These are phyloP conservation scores for Suhomyces kilbournensis DNA, from an alignment of 805 yeast species.

Conservation along the genomic window DNA sequence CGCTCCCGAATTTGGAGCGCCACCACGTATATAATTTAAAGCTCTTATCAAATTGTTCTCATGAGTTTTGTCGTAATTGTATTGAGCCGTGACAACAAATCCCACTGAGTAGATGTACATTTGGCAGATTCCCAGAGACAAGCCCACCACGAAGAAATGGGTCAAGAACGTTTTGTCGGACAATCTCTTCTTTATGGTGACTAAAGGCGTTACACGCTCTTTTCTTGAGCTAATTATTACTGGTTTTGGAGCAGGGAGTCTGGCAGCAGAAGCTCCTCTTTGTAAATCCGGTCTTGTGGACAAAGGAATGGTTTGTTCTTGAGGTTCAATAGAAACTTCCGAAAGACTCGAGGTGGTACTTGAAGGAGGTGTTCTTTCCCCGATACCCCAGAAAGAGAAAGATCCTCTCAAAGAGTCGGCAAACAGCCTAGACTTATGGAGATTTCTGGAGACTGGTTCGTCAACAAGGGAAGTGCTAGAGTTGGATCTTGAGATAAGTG, in stretches of 20 bases:
- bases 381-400: constrained; percentile 40
- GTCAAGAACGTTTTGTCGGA: constrained; percentile 39
- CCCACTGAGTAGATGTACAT: constrained; percentile 74
- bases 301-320: constrained; percentile 6
- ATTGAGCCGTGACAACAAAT: constrained; percentile 54
- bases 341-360: constrained; percentile 15
- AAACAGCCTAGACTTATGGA: neutral
- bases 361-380: constrained; percentile 27
- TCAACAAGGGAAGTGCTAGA: constrained; percentile 1
- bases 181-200: constrained; percentile 19
- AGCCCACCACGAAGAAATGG: constrained; percentile 54
- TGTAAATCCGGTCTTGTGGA: neutral
- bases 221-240: neutral
- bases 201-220: constrained; percentile 12
- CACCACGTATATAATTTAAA: neutral
- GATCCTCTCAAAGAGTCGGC: constrained; percentile 27
- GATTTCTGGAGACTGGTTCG: neutral
- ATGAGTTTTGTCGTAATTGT: constrained; percentile 13
- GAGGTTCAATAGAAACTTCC: constrained; percentile 11
- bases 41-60: neutral
- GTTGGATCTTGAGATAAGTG: constrained; percentile 3
- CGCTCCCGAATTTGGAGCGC: constrained; percentile 7
- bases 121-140: constrained; percentile 64
- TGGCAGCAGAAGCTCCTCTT: neutral
- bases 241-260: neutral